These are phyloP conservation scores for Xylogone sp. DNA, from an alignment of 2,329 filamentous ascomycete genomes.

Conservation along the genomic window DNA sequence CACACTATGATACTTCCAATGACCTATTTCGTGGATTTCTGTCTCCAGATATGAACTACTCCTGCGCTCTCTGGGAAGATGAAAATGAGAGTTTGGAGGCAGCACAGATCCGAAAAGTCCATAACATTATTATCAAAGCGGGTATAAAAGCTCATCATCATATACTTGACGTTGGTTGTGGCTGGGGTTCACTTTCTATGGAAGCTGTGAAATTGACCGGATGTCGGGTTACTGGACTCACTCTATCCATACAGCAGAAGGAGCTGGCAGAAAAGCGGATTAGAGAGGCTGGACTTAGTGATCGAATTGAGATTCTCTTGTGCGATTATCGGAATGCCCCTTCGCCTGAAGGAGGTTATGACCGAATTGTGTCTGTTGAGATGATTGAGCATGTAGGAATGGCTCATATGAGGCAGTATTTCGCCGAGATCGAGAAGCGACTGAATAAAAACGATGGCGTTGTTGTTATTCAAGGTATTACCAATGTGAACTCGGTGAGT, in stretches of 20 bases:
- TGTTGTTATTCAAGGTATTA: constrained; percentile 73
- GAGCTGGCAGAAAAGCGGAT: constrained; percentile 60
- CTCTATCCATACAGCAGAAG: constrained; percentile 65
- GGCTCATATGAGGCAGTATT: constrained; percentile 62
- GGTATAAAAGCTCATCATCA: constrained; percentile 59
- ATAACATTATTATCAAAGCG: constrained; percentile 59
- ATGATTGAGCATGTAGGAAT: constrained; percentile 71
- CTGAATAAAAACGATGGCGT: constrained; percentile 64
- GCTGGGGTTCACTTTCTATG: constrained; percentile 69
- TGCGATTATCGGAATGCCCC: constrained; percentile 62
- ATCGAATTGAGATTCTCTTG: constrained; percentile 56
- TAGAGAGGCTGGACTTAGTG: constrained; percentile 49
- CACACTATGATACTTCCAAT: constrained; percentile 72
- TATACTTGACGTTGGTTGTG: constrained; percentile 68
- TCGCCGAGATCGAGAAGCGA: constrained; percentile 55
- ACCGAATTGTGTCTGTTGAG: constrained; percentile 69
- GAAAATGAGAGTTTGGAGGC: constrained; percentile 51
- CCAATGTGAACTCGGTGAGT: constrained; percentile 43
- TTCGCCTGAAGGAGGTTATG: constrained; percentile 48
- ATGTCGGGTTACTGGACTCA: constrained; percentile 65
- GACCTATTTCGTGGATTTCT: constrained; percentile 69
- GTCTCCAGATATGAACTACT: constrained; percentile 69
- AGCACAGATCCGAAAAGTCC: constrained; percentile 62
- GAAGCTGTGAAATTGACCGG: constrained; percentile 59
- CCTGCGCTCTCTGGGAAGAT: constrained; percentile 57